Conservation (phyloP, 768 basidiomycete genomes). For the Rubroboletus satanas region DNA sequence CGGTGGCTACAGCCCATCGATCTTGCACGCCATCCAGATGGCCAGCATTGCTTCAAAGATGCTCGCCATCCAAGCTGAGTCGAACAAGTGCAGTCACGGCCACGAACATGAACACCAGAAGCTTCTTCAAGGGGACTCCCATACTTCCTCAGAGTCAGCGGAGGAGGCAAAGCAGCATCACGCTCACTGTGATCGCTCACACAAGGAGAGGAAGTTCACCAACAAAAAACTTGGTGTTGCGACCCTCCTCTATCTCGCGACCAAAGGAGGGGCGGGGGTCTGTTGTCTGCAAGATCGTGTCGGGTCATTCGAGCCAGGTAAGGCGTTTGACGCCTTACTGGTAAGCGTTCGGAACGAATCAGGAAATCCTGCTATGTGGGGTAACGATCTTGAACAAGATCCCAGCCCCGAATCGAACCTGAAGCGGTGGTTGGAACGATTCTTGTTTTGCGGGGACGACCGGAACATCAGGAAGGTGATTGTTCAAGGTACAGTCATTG, state of each 20-base stretch:
- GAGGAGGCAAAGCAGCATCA: background rate
- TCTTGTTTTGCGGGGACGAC: conserved; percentile 84
- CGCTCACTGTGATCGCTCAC: background rate
- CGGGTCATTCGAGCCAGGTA: conserved; percentile 77
- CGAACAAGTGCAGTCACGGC: conserved; percentile 1
- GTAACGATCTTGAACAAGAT: conserved; percentile 34
- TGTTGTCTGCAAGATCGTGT: conserved; percentile 64
- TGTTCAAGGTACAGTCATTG: conserved; percentile 77
- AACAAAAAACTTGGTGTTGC: conserved; percentile 66
- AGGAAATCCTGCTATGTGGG: conserved; percentile 59
- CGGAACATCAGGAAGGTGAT: conserved; percentile 79
- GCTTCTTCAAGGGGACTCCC: background rate
- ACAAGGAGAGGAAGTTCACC: conserved; percentile 36
- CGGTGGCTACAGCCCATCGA: conserved; percentile 81
- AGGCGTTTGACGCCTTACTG: conserved; percentile 86
- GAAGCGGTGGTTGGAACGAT: conserved; percentile 67
- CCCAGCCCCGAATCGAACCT: conserved; percentile 36
- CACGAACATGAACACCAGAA: background rate
- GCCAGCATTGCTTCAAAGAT: conserved; percentile 81
- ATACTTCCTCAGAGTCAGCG: background rate
- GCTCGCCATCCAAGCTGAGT: conserved; percentile 45
- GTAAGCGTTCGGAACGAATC: conserved; percentile 53
- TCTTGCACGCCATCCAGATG: conserved; percentile 71
- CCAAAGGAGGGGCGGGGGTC: conserved; percentile 84
- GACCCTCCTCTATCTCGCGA: conserved; percentile 85